A percentile compares a stretch with the other conserved stretches of the same genome.
phyloP scores from a whole-genome alignment of 441 rosid genomes.

The Croton laevigatus region DNA sequence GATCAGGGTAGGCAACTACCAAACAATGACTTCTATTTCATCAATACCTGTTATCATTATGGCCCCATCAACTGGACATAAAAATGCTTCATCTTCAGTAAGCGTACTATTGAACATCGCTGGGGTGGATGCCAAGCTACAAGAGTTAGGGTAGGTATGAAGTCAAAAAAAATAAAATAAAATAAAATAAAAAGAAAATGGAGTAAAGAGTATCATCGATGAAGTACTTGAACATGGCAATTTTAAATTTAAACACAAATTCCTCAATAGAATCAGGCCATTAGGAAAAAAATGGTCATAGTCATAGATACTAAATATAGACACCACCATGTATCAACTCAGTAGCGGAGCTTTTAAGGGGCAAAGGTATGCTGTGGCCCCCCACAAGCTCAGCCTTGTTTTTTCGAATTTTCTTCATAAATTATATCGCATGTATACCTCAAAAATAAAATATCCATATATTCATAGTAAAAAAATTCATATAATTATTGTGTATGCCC shows the following conservation, averaged over 20 bases:
- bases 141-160: slow-evolving; percentile 14
- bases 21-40: slow-evolving; percentile 11
- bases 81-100: slow-evolving; percentile 57
- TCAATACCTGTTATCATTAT: slow-evolving; percentile 90
- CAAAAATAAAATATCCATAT: too few relatives aligned
- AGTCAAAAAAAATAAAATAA: neutral
- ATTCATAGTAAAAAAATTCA: too few relatives aligned
- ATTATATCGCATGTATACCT: too few relatives aligned
- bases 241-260: neutral
- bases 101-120: slow-evolving; percentile 98
- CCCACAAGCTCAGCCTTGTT: too few relatives aligned
- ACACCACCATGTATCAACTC: too few relatives aligned
- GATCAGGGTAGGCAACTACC: slow-evolving; percentile 10
- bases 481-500: too few relatives aligned
- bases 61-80: slow-evolving; percentile 97
- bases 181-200: neutral
- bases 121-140: slow-evolving; percentile 94
- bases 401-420: too few relatives aligned
- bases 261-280: neutral
- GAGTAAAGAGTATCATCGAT: neutral
- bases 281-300: neutral
- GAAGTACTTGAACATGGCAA: neutral
- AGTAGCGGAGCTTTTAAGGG: too few relatives aligned
- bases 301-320: neutral
- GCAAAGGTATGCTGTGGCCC: too few relatives aligned